A percentile compares a stretch with the other conserved stretches of the same genome.
Conservation (phyloP, 805 yeast species). For the Metschnikowia amazonensis region DNA sequence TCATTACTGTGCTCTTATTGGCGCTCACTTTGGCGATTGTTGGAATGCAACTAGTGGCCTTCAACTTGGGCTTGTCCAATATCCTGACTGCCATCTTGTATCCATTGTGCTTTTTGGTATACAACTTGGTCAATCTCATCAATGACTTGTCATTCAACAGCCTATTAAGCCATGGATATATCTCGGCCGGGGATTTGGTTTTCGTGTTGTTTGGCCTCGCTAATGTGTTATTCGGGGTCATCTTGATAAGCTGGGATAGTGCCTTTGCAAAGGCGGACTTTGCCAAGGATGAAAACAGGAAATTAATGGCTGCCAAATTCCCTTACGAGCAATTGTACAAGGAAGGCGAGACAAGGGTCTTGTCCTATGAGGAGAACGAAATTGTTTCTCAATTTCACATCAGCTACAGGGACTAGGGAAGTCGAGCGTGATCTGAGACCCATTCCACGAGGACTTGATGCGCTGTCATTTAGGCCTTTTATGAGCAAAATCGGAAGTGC, state of each 20-base stretch:
- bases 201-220: constrained; percentile 45
- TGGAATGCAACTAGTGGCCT: constrained; percentile 63
- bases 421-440: not conserved
- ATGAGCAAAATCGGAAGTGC: not conserved
- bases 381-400: constrained; percentile 11
- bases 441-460: not conserved
- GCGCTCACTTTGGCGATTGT: constrained; percentile 57
- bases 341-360: constrained; percentile 7
- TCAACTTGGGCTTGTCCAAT: constrained; percentile 68
- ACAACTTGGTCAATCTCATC: constrained; percentile 58
- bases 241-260: constrained; percentile 55
- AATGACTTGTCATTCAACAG: constrained; percentile 57
- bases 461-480: not conserved
- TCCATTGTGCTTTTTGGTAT: constrained; percentile 81
- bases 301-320: constrained; percentile 15
- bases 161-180: constrained; percentile 42
- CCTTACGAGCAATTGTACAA: constrained; percentile 16
- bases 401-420: constrained; percentile 1
- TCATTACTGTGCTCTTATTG: constrained; percentile 44
- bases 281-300: constrained; percentile 6
- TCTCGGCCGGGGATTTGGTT: constrained; percentile 47
- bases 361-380: constrained; percentile 18
- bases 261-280: constrained; percentile 20
- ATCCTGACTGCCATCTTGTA: constrained; percentile 75
- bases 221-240: constrained; percentile 65